A percentile compares a stretch with the other conserved stretches of the same genome.
Evolutionary conservation across 2,329 filamentous ascomycete genomes (phyloP).

Genomic region (Hirsutella rhossiliensis): DNA sequence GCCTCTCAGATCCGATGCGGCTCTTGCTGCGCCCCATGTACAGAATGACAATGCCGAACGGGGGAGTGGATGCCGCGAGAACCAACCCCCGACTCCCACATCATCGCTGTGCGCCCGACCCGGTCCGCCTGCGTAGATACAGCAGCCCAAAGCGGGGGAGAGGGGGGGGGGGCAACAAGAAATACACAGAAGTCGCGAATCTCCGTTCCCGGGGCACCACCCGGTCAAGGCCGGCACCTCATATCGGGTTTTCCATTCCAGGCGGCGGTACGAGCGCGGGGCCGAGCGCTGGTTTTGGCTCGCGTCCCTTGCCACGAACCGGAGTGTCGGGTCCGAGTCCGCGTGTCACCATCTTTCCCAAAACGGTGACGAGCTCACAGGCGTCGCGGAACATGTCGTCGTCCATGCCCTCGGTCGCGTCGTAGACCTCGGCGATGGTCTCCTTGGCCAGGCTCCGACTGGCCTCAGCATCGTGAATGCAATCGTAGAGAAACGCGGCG

Average conservation of each 20-base stretch:
- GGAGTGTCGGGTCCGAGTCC: conserved; percentile 35
- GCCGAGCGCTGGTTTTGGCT: conserved; percentile 13
- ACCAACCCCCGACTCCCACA: too few relatives aligned
- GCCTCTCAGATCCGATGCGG: too few relatives aligned
- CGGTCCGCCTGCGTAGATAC: too few relatives aligned
- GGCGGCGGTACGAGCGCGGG: conserved; percentile 12
- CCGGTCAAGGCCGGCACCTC: conserved; percentile 3
- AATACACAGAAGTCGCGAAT: too few relatives aligned
- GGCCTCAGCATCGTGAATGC: conserved; percentile 66
- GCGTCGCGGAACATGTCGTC: conserved; percentile 93
- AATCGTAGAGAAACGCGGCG: conserved; percentile 87
- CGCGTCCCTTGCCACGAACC: conserved; percentile 17
- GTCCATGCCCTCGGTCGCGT: conserved; percentile 82
- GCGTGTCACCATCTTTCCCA: conserved; percentile 82
- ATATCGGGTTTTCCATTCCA: conserved; percentile 34
- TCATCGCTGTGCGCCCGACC: too few relatives aligned
- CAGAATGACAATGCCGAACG: too few relatives aligned
- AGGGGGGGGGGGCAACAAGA: too few relatives aligned
- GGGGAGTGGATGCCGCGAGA: too few relatives aligned
- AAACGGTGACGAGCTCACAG: conserved; percentile 71
- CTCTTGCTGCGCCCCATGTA: too few relatives aligned
- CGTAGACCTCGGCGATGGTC: conserved; percentile 83
- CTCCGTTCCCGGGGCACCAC: neutral
- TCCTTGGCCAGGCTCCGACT: conserved; percentile 68
- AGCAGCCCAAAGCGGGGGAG: too few relatives aligned